phyloP scores from a whole-genome alignment of 2,329 filamentous ascomycete species.

The Aspergillus pseudoglaucus region DNA sequence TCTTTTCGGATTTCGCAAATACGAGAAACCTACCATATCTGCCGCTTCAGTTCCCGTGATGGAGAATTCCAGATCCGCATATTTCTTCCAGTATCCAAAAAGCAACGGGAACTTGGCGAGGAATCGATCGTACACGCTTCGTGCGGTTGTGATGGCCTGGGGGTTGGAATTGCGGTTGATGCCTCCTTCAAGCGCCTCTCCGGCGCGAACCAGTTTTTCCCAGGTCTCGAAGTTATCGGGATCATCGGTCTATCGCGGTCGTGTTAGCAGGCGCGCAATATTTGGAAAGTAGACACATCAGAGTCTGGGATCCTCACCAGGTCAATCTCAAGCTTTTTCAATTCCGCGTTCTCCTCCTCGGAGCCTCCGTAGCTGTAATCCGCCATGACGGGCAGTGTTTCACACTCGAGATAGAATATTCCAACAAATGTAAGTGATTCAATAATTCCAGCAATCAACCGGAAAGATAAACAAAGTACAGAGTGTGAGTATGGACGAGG shows the following conservation, averaged over 20 bases:
- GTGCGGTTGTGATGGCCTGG: constrained; percentile 78
- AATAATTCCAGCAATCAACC: background rate
- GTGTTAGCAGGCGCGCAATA: constrained; percentile 5
- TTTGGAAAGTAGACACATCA: too few species aligned
- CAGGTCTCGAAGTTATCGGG: constrained; percentile 89
- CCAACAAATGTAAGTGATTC: background rate
- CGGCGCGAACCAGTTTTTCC: constrained; percentile 83
- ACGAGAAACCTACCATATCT: constrained; percentile 69
- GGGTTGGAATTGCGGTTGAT: constrained; percentile 95
- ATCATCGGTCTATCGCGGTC: constrained; percentile 51
- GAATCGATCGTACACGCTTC: constrained; percentile 85
- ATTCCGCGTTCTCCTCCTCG: constrained; percentile 75
- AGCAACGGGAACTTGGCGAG: constrained; percentile 90
- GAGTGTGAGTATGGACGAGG: background rate
- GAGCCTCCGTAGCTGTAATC: constrained; percentile 67
- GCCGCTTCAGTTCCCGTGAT: constrained; percentile 95
- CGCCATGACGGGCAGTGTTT: constrained; percentile 47
- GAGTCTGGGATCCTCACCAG: constrained; percentile 53
- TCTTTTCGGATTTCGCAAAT: background rate
- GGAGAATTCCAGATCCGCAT: constrained; percentile 94
- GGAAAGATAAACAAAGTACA: constrained; percentile 1
- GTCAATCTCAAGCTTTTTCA: constrained; percentile 70
- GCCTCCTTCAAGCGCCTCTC: constrained; percentile 81
- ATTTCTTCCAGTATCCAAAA: constrained; percentile 99
- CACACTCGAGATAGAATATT: background rate